Conservation (phyloP, 148 eudicot genomes). For the Cornus controversa region DNA sequence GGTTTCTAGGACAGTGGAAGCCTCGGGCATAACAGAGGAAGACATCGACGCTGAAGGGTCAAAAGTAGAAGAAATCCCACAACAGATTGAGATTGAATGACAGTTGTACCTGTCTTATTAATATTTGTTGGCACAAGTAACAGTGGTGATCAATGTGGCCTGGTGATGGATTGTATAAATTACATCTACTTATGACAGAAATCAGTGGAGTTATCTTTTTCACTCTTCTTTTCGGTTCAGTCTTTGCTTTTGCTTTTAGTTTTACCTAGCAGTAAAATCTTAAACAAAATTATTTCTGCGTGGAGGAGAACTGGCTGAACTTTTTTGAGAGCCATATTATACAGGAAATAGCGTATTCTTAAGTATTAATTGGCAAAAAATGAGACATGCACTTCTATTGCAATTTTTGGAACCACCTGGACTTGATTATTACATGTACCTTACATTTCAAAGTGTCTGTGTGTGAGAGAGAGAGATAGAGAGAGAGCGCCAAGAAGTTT, state of each 20-base stretch:
- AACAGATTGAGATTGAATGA: conserved; percentile 81
- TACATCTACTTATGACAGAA: not conserved
- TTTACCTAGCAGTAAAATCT: not conserved
- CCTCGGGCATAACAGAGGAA: conserved; percentile 67
- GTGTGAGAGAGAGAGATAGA: too few relatives aligned
- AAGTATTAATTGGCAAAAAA: too few relatives aligned
- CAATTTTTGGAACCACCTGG: too few relatives aligned
- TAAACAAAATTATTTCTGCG: too few relatives aligned
- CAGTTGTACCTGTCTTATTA: not conserved
- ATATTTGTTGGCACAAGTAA: not conserved
- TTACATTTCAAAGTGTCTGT: too few relatives aligned
- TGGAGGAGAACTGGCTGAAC: too few relatives aligned
- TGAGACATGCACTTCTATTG: too few relatives aligned
- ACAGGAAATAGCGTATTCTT: too few relatives aligned
- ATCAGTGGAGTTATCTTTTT: not conserved
- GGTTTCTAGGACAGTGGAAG: conserved; percentile 76
- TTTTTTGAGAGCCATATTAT: too few relatives aligned
- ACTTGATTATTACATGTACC: too few relatives aligned
- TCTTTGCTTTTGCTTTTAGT: not conserved
- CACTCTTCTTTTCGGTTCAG: not conserved
- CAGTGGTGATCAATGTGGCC: not conserved
- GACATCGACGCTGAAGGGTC: conserved; percentile 34
- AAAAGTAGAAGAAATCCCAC: conserved; percentile 52
- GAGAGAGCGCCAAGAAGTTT: too few relatives aligned
- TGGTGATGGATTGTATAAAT: not conserved